Evolutionary conservation across 495 filamentous ascomycete genomes (phyloP), one percentile per base, ranked within the genome.

Genomic region (Aspergillus heteromorphus): DNA sequence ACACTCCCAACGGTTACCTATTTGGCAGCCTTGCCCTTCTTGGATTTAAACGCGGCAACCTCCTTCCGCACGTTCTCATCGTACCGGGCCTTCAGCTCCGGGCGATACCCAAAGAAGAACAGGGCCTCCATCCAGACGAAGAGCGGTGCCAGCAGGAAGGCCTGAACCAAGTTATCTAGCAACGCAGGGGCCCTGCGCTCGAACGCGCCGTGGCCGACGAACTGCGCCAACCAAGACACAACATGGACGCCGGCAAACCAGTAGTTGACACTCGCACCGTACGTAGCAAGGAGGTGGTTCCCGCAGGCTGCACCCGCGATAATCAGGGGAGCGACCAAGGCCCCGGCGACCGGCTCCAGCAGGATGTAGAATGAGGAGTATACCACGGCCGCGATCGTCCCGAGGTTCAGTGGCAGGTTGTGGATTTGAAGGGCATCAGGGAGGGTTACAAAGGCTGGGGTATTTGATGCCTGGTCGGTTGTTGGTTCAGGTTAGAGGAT

Each of bases 71-170:
- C 88, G 23, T 77, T 86, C 58, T 86, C 83, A 48, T 91, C 82
- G 30, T 97, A 79, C 36, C 93, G 79, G 45, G 80, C 77, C 72
- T 89, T 88, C 64, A 98, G 72, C 66, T 92, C 92, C 0, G 87
- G 87, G 20, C 93, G 81, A 70, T 97, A 98, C 6, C 93, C 93
- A 50, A 92, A 83, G 63, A 78, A 84, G 74, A 98, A 98, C 19
- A 98, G 74, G 16, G 95, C 73, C 76, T 98, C 92, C 66, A 98
- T 86, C 88, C 92, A 98, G 27, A 97, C 91, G 63, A 98, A 98
- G 58, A 98, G 83, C n/a, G 93, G 93, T 0, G 93, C 93, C n/a
- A 97, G 79, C 55, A 98, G 86, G 50, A 96, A 64, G 20, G 93
- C 91, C 68, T 97, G 92, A 20, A 92, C 78, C 30, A 97, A 69